Evolutionary conservation across 2,329 filamentous ascomycete species (phyloP), one percentile per base, ranked within the genome.

Genomic region (Fusarium brachygibbosum): DNA sequence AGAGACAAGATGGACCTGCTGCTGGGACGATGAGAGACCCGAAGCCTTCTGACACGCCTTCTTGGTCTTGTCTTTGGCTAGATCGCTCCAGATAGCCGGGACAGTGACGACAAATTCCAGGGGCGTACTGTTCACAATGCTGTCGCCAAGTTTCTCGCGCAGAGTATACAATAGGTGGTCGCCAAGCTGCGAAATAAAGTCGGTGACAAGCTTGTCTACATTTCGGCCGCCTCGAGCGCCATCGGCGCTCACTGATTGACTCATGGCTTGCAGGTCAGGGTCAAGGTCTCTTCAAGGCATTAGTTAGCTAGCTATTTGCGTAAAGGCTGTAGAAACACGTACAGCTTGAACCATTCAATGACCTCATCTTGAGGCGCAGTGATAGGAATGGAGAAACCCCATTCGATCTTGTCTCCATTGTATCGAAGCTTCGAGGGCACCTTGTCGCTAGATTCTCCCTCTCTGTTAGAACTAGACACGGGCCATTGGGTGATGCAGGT

Each of bases 51-150:
- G 73, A 41, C 81, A 83, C 17, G 84, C 84, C 50, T 80, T 77
- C 45, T 78, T 77, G 2, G 84, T 87, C 62, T 80, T 82, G 38
- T 85, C 79, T 45, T 84, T 86, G 53, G 85, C 84, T 7, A 80
- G 75, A 41, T 87, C 84, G 45, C 81, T 85, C 86, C 86, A 88
- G 9, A 88, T 84, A 8, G 86, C 85, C 1, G 86, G 86, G 0
- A 88, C 85, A 0, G 86, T 86, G 44, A 87, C 74, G 44, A 87
- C 80, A 51, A 86, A 86, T 55, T 86, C 80, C 8, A 85, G 75
- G 2, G 81, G 77, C 0, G 77, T 84, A 44, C 70, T 80, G 6
- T 77, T 76, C 28, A 86, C 70, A 23, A 83, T 79, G 3, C 76
- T 78, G 7, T 76, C 73, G 4, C 83, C 82, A 4, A 86, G 76